Evolutionary conservation across 495 filamentous ascomycete species (phyloP).

Genomic region (Cercophora sp.): DNA sequence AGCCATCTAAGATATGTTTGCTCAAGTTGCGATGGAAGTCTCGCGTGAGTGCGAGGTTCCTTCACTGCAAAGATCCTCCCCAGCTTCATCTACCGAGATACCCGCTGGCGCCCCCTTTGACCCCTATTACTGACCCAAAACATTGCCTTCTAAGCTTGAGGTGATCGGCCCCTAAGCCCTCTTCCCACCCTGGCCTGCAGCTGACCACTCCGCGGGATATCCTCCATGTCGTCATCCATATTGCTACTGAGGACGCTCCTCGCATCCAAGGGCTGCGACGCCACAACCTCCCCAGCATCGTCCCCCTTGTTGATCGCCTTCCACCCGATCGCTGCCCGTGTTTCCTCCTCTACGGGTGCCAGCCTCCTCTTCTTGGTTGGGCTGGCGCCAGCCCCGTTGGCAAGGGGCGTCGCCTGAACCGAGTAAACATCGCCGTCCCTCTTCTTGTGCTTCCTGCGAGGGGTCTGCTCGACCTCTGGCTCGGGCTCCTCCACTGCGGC

Average conservation of each 20-base stretch:
- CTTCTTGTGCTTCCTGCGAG: too few species aligned
- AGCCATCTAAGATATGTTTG: too few species aligned
- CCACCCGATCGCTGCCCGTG: background rate
- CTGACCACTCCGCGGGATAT: conserved; percentile 21
- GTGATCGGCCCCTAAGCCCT: background rate
- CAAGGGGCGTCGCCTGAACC: background rate
- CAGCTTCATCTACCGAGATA: too few species aligned
- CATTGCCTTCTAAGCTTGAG: too few species aligned
- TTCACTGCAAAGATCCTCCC: too few species aligned
- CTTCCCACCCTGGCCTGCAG: background rate
- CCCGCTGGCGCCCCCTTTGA: too few species aligned
- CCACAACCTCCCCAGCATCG: background rate
- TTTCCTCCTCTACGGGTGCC: background rate
- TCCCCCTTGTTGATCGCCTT: background rate
- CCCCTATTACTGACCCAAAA: too few species aligned
- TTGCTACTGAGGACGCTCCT: conserved; percentile 20
- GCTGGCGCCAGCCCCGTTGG: too few species aligned
- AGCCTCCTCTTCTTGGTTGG: background rate
- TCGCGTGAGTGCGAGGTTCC: too few species aligned
- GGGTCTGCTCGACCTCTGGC: too few species aligned
- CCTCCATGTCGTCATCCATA: conserved; percentile 34
- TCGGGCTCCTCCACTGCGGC: too few species aligned
- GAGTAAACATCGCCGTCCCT: background rate
- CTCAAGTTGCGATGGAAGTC: too few species aligned
- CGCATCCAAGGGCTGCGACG: background rate